Evolutionary conservation across 805 yeast genomes (phyloP), one percentile per base, ranked within the genome.

Genomic region (Starmera quercuum): DNA sequence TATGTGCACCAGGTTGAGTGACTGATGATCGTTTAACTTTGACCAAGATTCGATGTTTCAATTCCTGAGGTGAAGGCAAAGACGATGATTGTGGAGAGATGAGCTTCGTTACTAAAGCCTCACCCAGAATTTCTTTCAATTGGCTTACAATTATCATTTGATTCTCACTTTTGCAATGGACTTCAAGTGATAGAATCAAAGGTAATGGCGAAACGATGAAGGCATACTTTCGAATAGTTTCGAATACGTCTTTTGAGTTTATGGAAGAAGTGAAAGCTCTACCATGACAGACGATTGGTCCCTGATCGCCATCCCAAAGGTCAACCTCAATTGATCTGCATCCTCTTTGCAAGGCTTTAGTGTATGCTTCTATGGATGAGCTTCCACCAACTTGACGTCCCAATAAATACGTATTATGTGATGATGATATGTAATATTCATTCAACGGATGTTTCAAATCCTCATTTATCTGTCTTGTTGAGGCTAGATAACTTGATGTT

Each of bases 311-410:
- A 60, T 90, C 95, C 98, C 98, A 92, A 15, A 92, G 67, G 56
- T 92, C 99, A 26, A 92, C 76, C 51, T 92, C 99, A n/a, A 92
- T 67, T 41, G 96, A 88, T 29, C 96, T 66, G 48, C 97, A 92
- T 2, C 98, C 97, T 35, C 87, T 72, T 53, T 87, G 96, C 31
- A 92, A 61, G 0, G 85, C 92, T 32, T 82, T 73, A 13, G 86
- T 77, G 46, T 92, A 92, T 0, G 94, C 94, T 50, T 90, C 97
- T 2, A 86, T 76, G 0, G 97, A 85, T 0, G 96, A 81, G 4
- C 73, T 78, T 15, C 92, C 95, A 2, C 79, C 95, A 13, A 84
- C 71, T 51, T 92, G 98, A 25, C 92, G 67, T 0, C 98, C 98
- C 19, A 78, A 58, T 4, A 92, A 63, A 49, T 92, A 92, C 0